Conservation (phyloP, 2,329 filamentous ascomycete genomes). For the Sporothrix euskadiensis region DNA sequence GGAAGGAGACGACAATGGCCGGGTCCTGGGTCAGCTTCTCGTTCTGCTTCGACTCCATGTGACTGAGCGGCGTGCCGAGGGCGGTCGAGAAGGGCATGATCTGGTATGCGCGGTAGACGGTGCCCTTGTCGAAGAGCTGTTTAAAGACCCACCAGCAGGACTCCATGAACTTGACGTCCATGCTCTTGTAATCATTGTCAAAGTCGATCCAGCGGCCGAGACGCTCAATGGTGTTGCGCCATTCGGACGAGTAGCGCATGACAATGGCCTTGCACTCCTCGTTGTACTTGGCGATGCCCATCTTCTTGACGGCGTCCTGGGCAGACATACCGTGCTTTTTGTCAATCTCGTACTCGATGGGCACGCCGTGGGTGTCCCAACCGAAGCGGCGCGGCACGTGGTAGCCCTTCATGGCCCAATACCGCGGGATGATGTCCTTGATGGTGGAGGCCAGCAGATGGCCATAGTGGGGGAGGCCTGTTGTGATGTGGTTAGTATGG, state of each 20-base stretch:
- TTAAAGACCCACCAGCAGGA: conserved; percentile 97
- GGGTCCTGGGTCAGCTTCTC: conserved; percentile 93
- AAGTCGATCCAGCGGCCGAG: conserved; percentile 97
- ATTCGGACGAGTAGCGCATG: conserved; percentile 85
- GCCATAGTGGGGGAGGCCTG: conserved; percentile 54
- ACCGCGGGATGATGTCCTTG: conserved; percentile 94
- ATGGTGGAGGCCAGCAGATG: conserved; percentile 90
- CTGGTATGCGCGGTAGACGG: conserved; percentile 85
- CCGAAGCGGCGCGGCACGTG: conserved; percentile 91
- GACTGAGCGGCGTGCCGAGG: conserved; percentile 83
- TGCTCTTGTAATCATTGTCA: conserved; percentile 97
- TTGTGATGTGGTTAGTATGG: conserved; percentile 22
- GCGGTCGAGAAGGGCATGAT: conserved; percentile 96
- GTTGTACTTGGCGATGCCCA: conserved; percentile 90
- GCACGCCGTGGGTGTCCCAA: conserved; percentile 92
- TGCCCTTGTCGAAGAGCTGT: conserved; percentile 83
- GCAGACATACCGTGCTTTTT: conserved; percentile 87
- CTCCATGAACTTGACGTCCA: conserved; percentile 96
- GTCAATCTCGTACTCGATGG: conserved; percentile 96
- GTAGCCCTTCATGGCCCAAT: conserved; percentile 76
- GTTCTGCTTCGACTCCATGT: conserved; percentile 93
- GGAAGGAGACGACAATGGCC: conserved; percentile 84
- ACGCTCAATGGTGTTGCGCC: conserved; percentile 83
- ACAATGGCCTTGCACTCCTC: conserved; percentile 88
- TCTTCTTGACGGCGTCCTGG: conserved; percentile 79